phyloP scores from a whole-genome alignment of 2,329 filamentous ascomycete species.

The Exophiala viscosa region DNA sequence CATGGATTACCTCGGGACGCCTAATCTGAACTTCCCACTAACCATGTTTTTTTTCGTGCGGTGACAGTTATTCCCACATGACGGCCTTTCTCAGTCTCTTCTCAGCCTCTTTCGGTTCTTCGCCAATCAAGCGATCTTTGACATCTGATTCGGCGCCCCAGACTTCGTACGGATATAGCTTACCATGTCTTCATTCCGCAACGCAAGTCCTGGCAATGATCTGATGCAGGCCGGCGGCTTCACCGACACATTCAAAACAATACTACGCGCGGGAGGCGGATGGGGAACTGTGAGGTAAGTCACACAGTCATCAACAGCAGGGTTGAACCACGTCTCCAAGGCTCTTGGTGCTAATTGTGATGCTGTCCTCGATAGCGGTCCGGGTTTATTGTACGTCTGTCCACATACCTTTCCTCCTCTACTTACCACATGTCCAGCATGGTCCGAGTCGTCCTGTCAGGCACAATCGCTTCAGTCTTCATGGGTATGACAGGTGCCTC shows the following conservation, averaged over 20 bases:
- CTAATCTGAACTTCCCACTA: no score
- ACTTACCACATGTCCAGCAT: slow-evolving; percentile 13
- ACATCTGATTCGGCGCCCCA: not conserved
- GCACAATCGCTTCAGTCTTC: slow-evolving; percentile 14
- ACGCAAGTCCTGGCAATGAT: slow-evolving; percentile 15
- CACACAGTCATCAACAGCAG: not conserved
- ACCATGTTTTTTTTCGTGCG: no score
- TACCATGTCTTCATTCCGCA: slow-evolving; percentile 4
- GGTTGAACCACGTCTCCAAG: not conserved
- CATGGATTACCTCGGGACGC: no score
- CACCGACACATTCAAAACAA: slow-evolving; percentile 13
- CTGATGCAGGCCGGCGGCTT: slow-evolving; percentile 2
- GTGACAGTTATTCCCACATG: no score
- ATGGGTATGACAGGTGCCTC: slow-evolving; percentile 23
- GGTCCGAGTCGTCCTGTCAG: slow-evolving; percentile 21
- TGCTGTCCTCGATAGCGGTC: slow-evolving; percentile 11
- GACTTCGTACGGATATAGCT: not conserved
- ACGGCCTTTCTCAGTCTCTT: not conserved
- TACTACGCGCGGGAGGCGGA: slow-evolving; percentile 17
- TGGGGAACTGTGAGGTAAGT: slow-evolving; percentile 25
- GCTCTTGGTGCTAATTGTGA: not conserved
- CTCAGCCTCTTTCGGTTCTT: no score
- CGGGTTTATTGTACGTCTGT: slow-evolving; percentile 21
- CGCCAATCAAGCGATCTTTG: not conserved
- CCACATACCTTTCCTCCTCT: not conserved